phyloP scores from a whole-genome alignment of 768 basidiomycete species.

The Kwoniella europaea region DNA sequence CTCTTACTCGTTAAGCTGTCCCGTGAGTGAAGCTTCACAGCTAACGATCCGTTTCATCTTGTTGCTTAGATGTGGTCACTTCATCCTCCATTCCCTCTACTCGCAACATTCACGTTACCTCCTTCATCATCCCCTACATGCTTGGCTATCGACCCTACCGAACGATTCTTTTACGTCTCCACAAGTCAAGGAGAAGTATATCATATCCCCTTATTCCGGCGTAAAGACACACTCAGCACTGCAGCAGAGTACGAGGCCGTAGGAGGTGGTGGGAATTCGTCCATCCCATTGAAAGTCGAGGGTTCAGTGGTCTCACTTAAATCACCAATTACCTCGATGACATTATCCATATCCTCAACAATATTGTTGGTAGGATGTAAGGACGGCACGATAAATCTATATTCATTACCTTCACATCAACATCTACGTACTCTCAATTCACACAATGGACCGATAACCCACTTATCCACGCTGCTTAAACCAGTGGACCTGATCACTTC shows the following conservation, averaged over 20 bases:
- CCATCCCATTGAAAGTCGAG: constrained; percentile 41
- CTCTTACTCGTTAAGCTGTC: too few relatives aligned
- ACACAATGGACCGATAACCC: constrained; percentile 67
- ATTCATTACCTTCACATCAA: constrained; percentile 90
- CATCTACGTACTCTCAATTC: constrained; percentile 73
- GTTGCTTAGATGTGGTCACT: constrained; percentile 51
- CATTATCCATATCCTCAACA: constrained; percentile 77
- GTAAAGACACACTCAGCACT: constrained; percentile 23
- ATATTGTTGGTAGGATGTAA: constrained; percentile 81
- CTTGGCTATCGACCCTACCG: constrained; percentile 78
- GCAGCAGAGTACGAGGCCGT: constrained; percentile 31
- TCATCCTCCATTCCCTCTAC: constrained; percentile 67
- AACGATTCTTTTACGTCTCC: constrained; percentile 86
- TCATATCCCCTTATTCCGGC: constrained; percentile 76
- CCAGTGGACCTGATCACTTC: constrained; percentile 75
- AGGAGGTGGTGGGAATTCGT: constrained; percentile 47
- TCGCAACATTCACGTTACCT: constrained; percentile 88
- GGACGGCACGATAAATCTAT: constrained; percentile 73
- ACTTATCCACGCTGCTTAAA: constrained; percentile 77
- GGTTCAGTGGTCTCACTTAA: constrained; percentile 65
- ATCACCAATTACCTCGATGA: constrained; percentile 76
- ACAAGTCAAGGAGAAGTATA: constrained; percentile 76
- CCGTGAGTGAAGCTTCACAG: neutral
- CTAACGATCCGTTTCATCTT: constrained; percentile 5
- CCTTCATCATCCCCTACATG: constrained; percentile 66